A percentile compares a stretch with the other conserved stretches of the same genome.
Conservation (phyloP, 2,329 filamentous ascomycete species). For the Teratosphaeria zuluensis region DNA sequence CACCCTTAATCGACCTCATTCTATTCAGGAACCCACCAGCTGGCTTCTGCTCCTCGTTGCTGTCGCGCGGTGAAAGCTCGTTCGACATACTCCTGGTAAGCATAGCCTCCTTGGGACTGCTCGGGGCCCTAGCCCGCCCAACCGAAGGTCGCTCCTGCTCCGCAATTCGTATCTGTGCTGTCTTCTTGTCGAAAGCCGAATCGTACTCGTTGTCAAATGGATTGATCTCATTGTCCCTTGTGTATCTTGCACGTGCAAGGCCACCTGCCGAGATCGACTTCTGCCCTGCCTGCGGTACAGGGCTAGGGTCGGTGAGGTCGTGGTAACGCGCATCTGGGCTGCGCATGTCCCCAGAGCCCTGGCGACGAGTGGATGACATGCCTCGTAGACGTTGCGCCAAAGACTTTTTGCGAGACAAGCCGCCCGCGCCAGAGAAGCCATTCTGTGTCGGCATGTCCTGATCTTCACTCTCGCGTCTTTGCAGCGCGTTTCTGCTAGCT, state of each 20-base stretch:
- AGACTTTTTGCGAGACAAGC: slow-evolving; percentile 84
- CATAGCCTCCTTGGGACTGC: slow-evolving; percentile 49
- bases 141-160: slow-evolving; percentile 31
- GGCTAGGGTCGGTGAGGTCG: slow-evolving; percentile 2
- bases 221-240: slow-evolving; percentile 44
- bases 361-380: slow-evolving; percentile 62
- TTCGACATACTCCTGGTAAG: slow-evolving; percentile 53
- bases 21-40: slow-evolving; percentile 61
- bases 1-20: slow-evolving; percentile 73
- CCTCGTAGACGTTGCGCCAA: slow-evolving; percentile 83
- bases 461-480: slow-evolving; percentile 63
- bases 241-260: slow-evolving; percentile 26
- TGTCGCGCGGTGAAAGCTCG: slow-evolving; percentile 16
- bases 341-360: slow-evolving; percentile 25
- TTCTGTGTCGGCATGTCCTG: slow-evolving; percentile 28
- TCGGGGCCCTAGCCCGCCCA: slow-evolving; percentile 34
- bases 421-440: slow-evolving; percentile 34
- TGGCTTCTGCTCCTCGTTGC: slow-evolving; percentile 18
- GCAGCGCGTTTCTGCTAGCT: slow-evolving; percentile 69
- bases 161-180: slow-evolving; percentile 45
- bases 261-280: slow-evolving; percentile 33
- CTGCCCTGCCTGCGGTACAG: slow-evolving; percentile 7
- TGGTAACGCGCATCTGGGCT: slow-evolving; percentile 47
- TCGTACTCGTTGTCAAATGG: slow-evolving; percentile 71
- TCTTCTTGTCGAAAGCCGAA: slow-evolving; percentile 55